Base-by-base conservation (phyloP, 192 early-diverging fungal species). In the Linderina pennispora region DNA sequence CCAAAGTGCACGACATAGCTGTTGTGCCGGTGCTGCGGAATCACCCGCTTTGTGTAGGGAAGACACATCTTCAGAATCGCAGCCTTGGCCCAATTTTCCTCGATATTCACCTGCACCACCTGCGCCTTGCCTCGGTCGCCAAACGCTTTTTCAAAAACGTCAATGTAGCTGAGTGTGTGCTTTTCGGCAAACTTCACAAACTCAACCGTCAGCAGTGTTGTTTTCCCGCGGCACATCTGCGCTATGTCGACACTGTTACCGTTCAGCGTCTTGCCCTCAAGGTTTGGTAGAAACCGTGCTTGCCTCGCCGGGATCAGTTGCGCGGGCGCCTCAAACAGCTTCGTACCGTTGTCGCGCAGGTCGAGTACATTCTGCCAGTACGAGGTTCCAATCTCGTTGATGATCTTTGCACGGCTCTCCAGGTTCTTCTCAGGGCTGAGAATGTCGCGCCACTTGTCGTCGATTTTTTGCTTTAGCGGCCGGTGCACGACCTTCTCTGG, bases 71-170 rank as follows among this genome's bases (percentile, higher is more conserved):
- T 36, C 24, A 76, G 45, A 33, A 70, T 55, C 8, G 45, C 41
- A 6, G 58, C 74, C 62, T 76, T 76, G 19, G 58, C 58, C 53
- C 48, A 60, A 36, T 76, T 76, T 48, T 76, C 74, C 42, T 70
- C 58, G 23, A 76, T 51, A n/a, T 76, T 69, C 17, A 65, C 43
- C 58, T 54, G 58, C 33, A 75, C 48, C 2, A 68, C 55, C 37
- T 75, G 72, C n/a, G 53, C 53, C 2, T 43, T 35, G 13, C 42
- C 41, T 6, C 22, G 22, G 23, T 19, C 72, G 14, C 33, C 42
- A 50, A 53, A 57, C 1, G 48, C 21, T n/a, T 46, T 42, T 14
- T 64, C 57, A 28, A 70, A 70, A 21, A 62, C 46, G 16, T 40
- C 33, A 15, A 62, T 55, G 36, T 46, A 70, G 52, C 66, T 70